Base-by-base conservation (phyloP, 768 basidiomycete species). In the Clavaria fumosa region DNA sequence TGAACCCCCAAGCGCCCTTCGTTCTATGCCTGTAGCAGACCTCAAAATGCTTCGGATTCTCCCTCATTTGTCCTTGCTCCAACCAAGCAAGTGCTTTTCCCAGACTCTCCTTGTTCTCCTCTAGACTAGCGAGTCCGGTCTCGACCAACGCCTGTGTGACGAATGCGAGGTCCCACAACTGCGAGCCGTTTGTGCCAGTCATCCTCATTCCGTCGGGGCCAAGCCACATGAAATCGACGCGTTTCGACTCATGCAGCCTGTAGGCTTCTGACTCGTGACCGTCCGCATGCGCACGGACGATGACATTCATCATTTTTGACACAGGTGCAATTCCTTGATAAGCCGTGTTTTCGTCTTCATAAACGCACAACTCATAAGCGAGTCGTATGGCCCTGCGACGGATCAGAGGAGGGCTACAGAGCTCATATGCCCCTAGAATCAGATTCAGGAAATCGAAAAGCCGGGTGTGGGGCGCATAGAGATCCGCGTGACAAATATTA, bases 221-320 rank as follows among this genome's bases (percentile, higher is more conserved):
- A 35, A 95, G 59, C 93, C 93, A 99, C 73, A 97, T 75, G 59
- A 97, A 96, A 53, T 97, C 91, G 19, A 72, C 67, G 7, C 91
- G 70, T 49, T 76, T 81, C 35, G 68, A 61, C 38, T 71, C 63
- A 51, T 99, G 95, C 44, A 63, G 63, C 47, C 72, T 74, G 62
- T 78, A 88, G 1, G 78, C 80, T 14, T 77, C 69, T 47, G 74
- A 77, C 23, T 84, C 78, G 0, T 69, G 59, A 1, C 93, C 93
- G 43, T 96, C 90, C 15, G 60, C 70, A 38, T 74, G 63, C 34
- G 62, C 75, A 22, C 89, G 77, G 35, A 71, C 78, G 43, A 99
- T 60, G 51, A 90, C 70, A 60, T 97, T 91, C 69, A 96, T 82
- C 75, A 90, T 88, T 61, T 96, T 96, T 32, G 79, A 88, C 21